Evolutionary conservation across 805 yeast species (phyloP).

Genomic region (Candida pseudoglaebosa): DNA sequence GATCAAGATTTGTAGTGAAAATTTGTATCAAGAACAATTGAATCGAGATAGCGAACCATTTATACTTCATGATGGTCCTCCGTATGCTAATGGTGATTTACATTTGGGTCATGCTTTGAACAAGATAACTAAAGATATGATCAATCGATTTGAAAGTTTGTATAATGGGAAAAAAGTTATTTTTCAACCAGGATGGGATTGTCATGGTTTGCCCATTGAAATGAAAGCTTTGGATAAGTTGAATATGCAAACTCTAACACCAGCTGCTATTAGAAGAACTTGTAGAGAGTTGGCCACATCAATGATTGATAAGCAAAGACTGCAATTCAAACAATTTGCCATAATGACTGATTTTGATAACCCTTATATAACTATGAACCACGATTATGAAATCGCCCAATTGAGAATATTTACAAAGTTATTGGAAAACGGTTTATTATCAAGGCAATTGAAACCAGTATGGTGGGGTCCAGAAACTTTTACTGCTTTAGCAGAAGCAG

Average conservation of each 20-base stretch:
- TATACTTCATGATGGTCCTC: conserved; percentile 94
- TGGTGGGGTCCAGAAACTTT: conserved; percentile 95
- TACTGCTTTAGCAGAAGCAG: conserved; percentile 96
- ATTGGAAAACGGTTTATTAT: conserved; percentile 62
- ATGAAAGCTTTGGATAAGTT: conserved; percentile 63
- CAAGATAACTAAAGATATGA: conserved; percentile 83
- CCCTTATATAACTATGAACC: conserved; percentile 71
- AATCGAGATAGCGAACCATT: conserved; percentile 40
- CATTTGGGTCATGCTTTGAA: conserved; percentile 93
- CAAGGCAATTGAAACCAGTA: conserved; percentile 89
- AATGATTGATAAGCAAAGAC: conserved; percentile 61
- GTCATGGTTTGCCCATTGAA: conserved; percentile 97
- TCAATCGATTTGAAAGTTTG: conserved; percentile 65
- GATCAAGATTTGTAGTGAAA: conserved; percentile 52
- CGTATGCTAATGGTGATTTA: conserved; percentile 93
- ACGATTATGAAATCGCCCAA: conserved; percentile 71
- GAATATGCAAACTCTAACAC: conserved; percentile 22
- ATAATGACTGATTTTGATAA: conserved; percentile 79
- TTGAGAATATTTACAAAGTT: conserved; percentile 63
- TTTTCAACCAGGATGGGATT: conserved; percentile 96
- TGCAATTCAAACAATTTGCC: conserved; percentile 64
- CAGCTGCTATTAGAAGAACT: conserved; percentile 56
- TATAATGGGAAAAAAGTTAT: conserved; percentile 54
- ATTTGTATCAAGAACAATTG: conserved; percentile 52
- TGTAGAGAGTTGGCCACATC: conserved; percentile 68